Evolutionary conservation across 768 basidiomycete species (phyloP), one percentile per base, ranked within the genome.

Genomic region (Serendipita sp.): DNA sequence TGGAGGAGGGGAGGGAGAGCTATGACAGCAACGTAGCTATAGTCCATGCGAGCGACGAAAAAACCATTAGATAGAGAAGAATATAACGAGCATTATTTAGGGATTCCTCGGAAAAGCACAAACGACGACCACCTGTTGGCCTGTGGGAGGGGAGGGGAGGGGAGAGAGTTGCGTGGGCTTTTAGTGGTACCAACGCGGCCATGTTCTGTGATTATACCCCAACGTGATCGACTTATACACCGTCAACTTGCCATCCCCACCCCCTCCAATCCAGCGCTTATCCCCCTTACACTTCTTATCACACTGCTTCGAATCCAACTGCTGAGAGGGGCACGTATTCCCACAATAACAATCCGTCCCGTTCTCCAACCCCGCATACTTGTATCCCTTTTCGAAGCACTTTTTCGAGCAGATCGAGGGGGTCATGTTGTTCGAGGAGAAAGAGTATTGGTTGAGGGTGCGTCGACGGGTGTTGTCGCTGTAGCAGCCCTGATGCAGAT

Each of bases 291-390:
- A 58, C 11, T 9, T 22, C 53, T 17, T 22, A 31, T 28, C 28
- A 31, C 53, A 58, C 22, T 58, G 17, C 11, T 11, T 3, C 11
- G 31, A n/a, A 31, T 22, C 17, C 22, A 31, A 22, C 53, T 3
- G 53, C 2, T 22, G 31, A n/a, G 24, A n/a, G 14, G 53, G 24
- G 24, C 53, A 58, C 9, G 13, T 58, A 50, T 63, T 63, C 17
- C 62, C 62, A 33, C 62, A 63, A 50, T 53, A 63, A 50, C 62
- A 63, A 34, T 34, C 34, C 1, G 13, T 56, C 5, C 62, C 62
- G 13, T 56, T 34, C 30, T 63, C 62, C 24, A 63, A 28, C 51
- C 50, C 62, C 16, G 62, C 62, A 56, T 42, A 56, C 3, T 33
- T 34, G 51, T 28, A 63, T 38, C 62, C 62, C 51, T 63, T 50